Conservation (phyloP, 164 flowering plant species). For the Magnolia kwangsiensis region DNA sequence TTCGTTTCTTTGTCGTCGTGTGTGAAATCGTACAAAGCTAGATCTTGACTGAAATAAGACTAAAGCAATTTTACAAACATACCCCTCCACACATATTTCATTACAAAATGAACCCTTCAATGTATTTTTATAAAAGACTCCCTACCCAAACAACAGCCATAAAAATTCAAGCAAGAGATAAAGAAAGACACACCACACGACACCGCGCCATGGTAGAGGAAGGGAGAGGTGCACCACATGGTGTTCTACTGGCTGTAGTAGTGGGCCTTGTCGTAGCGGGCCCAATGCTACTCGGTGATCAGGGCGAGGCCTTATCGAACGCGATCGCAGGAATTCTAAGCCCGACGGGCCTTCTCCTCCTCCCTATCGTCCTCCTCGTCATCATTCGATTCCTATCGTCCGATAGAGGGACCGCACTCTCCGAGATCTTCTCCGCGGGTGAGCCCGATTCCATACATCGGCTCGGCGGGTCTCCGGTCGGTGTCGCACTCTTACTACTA, state of each 20-base stretch:
- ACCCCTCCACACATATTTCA: background rate
- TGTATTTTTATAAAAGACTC: background rate
- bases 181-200: background rate
- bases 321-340: constrained; percentile 56
- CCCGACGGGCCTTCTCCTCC: constrained; percentile 68
- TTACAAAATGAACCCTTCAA: background rate
- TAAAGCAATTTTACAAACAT: background rate
- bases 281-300: constrained; percentile 62
- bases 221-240: constrained; percentile 58
- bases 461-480: constrained; percentile 76
- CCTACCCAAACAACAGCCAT: no score
- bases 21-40: background rate
- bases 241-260: constrained; percentile 52
- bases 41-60: background rate
- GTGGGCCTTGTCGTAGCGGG: constrained; percentile 42
- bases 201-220: constrained; percentile 30
- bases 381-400: constrained; percentile 78
- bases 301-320: constrained; percentile 65
- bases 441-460: constrained; percentile 75
- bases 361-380: constrained; percentile 64
- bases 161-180: background rate
- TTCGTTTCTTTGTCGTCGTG: background rate
- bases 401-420: constrained; percentile 49
- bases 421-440: constrained; percentile 54
- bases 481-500: constrained; percentile 65